A percentile compares a stretch with the other conserved stretches of the same genome.
phyloP scores from a whole-genome alignment of 805 yeast species.

The Lachancea meyersii region DNA sequence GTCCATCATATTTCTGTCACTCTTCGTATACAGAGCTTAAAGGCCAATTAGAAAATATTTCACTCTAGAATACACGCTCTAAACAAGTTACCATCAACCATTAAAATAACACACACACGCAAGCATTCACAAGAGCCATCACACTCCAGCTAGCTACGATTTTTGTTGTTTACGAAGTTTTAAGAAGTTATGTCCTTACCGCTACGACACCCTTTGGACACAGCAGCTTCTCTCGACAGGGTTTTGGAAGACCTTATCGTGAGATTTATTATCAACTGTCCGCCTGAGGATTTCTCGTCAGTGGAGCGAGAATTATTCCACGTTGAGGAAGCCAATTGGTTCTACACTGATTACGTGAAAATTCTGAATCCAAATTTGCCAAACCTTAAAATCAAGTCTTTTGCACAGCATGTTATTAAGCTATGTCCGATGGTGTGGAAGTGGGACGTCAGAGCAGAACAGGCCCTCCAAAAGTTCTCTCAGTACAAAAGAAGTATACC shows the following conservation, averaged over 20 bases:
- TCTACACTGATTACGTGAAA: conserved; percentile 78
- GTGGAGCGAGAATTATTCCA: conserved; percentile 75
- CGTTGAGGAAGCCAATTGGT: conserved; percentile 98
- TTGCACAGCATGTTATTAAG: conserved; percentile 61
- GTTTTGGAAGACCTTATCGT: conserved; percentile 82
- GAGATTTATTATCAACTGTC: conserved; percentile 85
- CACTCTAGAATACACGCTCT: neutral
- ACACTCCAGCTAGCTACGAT: too few species aligned
- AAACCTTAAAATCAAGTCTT: conserved; percentile 64
- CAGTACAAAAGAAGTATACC: conserved; percentile 87
- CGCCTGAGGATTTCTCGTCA: conserved; percentile 75
- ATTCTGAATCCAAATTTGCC: conserved; percentile 72
- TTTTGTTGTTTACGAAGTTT: too few species aligned
- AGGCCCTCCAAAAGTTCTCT: conserved; percentile 72
- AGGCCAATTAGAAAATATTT: neutral
- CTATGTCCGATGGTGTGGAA: conserved; percentile 74
- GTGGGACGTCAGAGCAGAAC: conserved; percentile 72
- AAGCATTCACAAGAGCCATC: neutral
- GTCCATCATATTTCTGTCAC: too few species aligned
- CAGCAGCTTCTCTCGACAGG: conserved; percentile 57
- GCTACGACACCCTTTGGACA: conserved; percentile 48
- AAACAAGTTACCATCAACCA: neutral
- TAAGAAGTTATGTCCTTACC: conserved; percentile 54
- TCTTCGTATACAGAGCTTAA: neutral
- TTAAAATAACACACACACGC: neutral